phyloP scores from a whole-genome alignment of 2,329 filamentous ascomycete species.

The Bipolaris gigantea region DNA sequence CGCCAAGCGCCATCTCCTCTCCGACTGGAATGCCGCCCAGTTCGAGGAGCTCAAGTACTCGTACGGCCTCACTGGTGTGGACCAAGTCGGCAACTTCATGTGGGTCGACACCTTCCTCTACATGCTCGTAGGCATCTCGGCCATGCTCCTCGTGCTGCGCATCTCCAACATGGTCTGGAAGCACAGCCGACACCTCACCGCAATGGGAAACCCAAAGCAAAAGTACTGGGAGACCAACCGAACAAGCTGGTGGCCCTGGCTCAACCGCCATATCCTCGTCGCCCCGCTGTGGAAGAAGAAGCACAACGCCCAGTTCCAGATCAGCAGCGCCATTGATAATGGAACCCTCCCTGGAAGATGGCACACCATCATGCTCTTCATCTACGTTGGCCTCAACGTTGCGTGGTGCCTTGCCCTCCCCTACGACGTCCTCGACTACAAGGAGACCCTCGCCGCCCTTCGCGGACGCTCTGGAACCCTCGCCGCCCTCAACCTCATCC shows the following conservation, averaged over 20 bases:
- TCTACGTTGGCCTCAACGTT: slow-evolving; percentile 73
- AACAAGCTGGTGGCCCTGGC: slow-evolving; percentile 56
- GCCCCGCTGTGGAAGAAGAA: slow-evolving; percentile 73
- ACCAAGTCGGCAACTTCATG: slow-evolving; percentile 52
- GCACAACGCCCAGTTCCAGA: slow-evolving; percentile 74
- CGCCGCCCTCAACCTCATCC: slow-evolving; percentile 86
- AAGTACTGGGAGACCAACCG: slow-evolving; percentile 52
- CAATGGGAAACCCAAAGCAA: slow-evolving; percentile 48
- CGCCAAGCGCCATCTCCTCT: slow-evolving; percentile 30
- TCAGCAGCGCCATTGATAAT: slow-evolving; percentile 68
- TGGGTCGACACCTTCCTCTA: slow-evolving; percentile 51
- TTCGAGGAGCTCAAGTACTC: slow-evolving; percentile 43
- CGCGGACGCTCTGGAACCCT: slow-evolving; percentile 84
- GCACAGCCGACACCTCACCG: slow-evolving; percentile 51
- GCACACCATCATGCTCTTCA: slow-evolving; percentile 68
- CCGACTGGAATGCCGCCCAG: slow-evolving; percentile 35
- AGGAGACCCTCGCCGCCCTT: slow-evolving; percentile 73
- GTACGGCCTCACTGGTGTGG: slow-evolving; percentile 52
- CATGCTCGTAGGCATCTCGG: slow-evolving; percentile 37
- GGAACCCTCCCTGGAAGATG: slow-evolving; percentile 80
- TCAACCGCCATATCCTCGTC: slow-evolving; percentile 66
- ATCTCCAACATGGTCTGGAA: slow-evolving; percentile 47
- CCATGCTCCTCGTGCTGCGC: slow-evolving; percentile 47
- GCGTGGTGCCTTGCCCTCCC: slow-evolving; percentile 74
- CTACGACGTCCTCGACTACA: slow-evolving; percentile 54